A percentile compares a stretch with the other conserved stretches of the same genome.
Evolutionary conservation across 1,284 basidiomycete species (phyloP).

Genomic region (Cryptococcus depauperatus): DNA sequence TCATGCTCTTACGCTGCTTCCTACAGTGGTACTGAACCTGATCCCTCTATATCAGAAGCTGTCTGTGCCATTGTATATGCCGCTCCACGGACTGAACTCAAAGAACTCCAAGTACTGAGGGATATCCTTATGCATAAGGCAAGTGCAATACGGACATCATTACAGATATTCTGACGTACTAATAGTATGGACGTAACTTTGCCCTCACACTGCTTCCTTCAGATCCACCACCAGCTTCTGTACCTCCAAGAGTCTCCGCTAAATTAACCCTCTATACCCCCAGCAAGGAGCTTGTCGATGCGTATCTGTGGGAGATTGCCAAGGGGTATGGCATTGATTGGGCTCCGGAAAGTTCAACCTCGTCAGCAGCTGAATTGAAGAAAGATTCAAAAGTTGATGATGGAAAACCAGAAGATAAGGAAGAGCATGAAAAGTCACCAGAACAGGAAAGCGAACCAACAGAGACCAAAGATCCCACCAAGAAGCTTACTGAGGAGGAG

Average conservation of each 20-base stretch:
- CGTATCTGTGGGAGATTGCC: constrained; percentile 79
- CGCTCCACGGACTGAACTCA: constrained; percentile 79
- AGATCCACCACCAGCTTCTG: constrained; percentile 48
- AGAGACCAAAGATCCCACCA: too few relatives aligned
- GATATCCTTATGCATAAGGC: constrained; percentile 84
- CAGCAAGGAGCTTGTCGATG: constrained; percentile 65
- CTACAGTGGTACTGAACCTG: constrained; percentile 68
- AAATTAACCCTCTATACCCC: constrained; percentile 68
- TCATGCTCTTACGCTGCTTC: background rate
- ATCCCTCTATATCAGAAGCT: constrained; percentile 67
- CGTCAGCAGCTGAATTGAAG: too few relatives aligned
- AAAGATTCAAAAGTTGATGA: background rate
- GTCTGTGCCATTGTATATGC: constrained; percentile 75
- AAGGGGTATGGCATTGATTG: constrained; percentile 76
- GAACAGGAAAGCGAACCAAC: constrained; percentile 1
- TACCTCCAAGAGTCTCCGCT: constrained; percentile 47
- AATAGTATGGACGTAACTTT: constrained; percentile 40
- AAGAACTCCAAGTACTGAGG: constrained; percentile 83
- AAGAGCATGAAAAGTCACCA: background rate
- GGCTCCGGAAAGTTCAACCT: constrained; percentile 44
- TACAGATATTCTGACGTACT: background rate
- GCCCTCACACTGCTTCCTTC: constrained; percentile 44
- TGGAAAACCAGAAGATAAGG: background rate
- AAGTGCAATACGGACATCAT: too few relatives aligned
- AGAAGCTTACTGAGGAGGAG: constrained; percentile 34